A percentile compares a stretch with the other conserved stretches of the same genome.
phyloP scores from a whole-genome alignment of 768 basidiomycete genomes.

The Phaffia tasmanica region DNA sequence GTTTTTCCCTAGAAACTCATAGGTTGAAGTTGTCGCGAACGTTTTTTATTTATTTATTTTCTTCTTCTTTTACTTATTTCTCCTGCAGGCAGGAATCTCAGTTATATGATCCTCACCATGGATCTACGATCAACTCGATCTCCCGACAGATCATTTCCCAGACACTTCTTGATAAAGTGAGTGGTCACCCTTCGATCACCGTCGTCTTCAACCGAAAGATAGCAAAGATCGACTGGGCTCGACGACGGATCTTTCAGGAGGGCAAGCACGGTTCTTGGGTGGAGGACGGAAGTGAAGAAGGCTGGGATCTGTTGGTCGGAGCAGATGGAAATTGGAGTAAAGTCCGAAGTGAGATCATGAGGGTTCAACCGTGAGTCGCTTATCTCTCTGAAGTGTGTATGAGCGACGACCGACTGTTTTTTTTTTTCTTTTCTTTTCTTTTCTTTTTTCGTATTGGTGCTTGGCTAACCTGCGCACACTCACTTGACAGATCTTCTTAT shows the following conservation, averaged over 20 bases:
- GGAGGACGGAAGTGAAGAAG: constrained; percentile 29
- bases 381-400: constrained; percentile 14
- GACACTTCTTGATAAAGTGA: constrained; percentile 27
- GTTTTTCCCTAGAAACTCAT: constrained; percentile 38
- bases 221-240: constrained; percentile 16
- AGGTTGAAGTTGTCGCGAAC: constrained; percentile 32
- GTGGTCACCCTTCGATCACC: constrained; percentile 42
- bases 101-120: constrained; percentile 36
- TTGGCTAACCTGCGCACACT: constrained; percentile 15
- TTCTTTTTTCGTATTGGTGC: neutral
- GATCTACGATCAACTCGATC: constrained; percentile 23
- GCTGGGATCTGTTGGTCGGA: constrained; percentile 50
- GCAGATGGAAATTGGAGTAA: constrained; percentile 91
- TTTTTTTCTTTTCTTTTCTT: neutral
- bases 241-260: neutral
- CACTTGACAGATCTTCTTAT: constrained; percentile 67
- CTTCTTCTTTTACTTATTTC: neutral
- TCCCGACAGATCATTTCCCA: constrained; percentile 20
- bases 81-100: constrained; percentile 42
- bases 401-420: neutral
- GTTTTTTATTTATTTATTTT: neutral
- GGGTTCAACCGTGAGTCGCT: constrained; percentile 60
- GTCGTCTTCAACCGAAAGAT: constrained; percentile 49
- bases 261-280: constrained; percentile 16
- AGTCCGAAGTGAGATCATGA: constrained; percentile 88